A percentile compares a stretch with the other conserved stretches of the same genome.
Evolutionary conservation across 768 basidiomycete species (phyloP).

Genomic region (Obba rivulosa): DNA sequence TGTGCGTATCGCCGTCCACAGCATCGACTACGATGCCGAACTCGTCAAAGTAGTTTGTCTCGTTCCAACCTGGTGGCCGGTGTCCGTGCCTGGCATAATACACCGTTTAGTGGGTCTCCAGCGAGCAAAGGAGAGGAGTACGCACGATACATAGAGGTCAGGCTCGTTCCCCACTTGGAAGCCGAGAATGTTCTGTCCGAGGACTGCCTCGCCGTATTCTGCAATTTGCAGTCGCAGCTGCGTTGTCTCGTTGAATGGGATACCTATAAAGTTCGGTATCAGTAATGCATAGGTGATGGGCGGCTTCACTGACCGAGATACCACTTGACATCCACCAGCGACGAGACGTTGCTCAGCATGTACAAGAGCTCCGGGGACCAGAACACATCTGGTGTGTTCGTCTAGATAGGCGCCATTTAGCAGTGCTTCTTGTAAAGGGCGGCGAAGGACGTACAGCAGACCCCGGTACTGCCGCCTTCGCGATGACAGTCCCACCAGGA

Average conservation of each 20-base stretch:
- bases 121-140: not conserved
- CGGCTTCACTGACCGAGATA: slow-evolving; percentile 36
- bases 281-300: no score
- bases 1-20: slow-evolving; percentile 32
- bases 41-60: slow-evolving; percentile 42
- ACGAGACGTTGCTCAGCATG: slow-evolving; percentile 40
- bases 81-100: no score
- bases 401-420: slow-evolving; percentile 37
- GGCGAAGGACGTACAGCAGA: slow-evolving; percentile 34
- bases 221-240: slow-evolving; percentile 31
- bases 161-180: slow-evolving; percentile 58
- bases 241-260: slow-evolving; percentile 24
- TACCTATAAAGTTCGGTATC: no score
- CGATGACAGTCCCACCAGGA: slow-evolving; percentile 39
- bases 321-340: slow-evolving; percentile 42
- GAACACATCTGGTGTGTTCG: slow-evolving; percentile 45
- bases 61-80: slow-evolving; percentile 1
- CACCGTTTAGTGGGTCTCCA: no score
- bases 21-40: slow-evolving; percentile 44
- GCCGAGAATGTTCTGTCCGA: slow-evolving; percentile 40
- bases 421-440: slow-evolving; percentile 39
- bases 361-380: slow-evolving; percentile 49
- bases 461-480: slow-evolving; percentile 38
- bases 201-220: slow-evolving; percentile 34
- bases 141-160: slow-evolving; percentile 45